Evolutionary conservation across 2,329 filamentous ascomycete species (phyloP).

Genomic region (Cytospora paraplurivora): DNA sequence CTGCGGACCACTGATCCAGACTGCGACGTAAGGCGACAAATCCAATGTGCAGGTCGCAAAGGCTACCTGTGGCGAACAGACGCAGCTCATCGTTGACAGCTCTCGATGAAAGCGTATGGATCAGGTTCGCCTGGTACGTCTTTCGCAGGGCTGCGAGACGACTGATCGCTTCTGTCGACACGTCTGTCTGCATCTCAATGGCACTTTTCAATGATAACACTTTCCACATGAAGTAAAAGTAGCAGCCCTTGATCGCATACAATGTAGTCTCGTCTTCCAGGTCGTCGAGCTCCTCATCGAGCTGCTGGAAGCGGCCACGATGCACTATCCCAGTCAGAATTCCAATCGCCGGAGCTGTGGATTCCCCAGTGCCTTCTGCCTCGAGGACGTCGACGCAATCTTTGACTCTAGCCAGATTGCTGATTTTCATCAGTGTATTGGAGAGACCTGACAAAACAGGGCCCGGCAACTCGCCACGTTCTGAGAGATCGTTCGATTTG

Average conservation of each 20-base stretch:
- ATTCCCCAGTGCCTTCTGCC: constrained; percentile 52
- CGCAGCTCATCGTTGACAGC: constrained; percentile 76
- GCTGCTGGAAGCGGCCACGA: constrained; percentile 70
- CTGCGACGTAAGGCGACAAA: constrained; percentile 71
- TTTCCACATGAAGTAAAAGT: constrained; percentile 98
- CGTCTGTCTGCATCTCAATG: constrained; percentile 55
- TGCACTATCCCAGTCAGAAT: constrained; percentile 72
- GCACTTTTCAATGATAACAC: constrained; percentile 60
- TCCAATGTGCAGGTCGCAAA: constrained; percentile 80
- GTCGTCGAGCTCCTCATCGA: constrained; percentile 70
- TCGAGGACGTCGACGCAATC: constrained; percentile 79
- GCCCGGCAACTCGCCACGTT: constrained; percentile 67
- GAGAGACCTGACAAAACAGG: constrained; percentile 69
- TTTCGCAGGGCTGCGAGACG: constrained; percentile 58
- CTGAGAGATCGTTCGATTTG: constrained; percentile 70
- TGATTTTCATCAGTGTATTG: constrained; percentile 75
- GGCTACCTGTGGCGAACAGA: constrained; percentile 70
- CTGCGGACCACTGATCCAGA: constrained; percentile 47
- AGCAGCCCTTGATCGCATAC: constrained; percentile 72
- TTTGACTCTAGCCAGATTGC: constrained; percentile 76
- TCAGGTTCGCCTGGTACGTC: constrained; percentile 62
- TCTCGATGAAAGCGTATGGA: constrained; percentile 68
- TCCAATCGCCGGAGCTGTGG: constrained; percentile 59
- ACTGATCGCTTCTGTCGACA: constrained; percentile 62
- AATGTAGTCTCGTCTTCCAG: constrained; percentile 78